Evolutionary conservation across 2,329 filamentous ascomycete genomes (phyloP).

Genomic region (Pestalotiopsis sp.): DNA sequence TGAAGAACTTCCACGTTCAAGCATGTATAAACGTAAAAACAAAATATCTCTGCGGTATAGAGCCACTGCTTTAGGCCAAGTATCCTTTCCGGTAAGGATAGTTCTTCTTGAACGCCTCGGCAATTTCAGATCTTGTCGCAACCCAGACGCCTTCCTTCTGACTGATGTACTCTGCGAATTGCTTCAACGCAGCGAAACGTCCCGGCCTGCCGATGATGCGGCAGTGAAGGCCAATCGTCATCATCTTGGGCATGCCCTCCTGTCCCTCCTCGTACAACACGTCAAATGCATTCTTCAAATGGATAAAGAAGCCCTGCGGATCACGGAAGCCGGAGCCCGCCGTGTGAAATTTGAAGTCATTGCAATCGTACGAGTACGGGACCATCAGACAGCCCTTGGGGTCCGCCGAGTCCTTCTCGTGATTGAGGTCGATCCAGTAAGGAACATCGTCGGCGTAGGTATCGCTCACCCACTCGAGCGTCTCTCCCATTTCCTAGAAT

Average conservation of each 20-base stretch:
- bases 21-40: no score
- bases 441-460: slow-evolving; percentile 58
- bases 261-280: slow-evolving; percentile 54
- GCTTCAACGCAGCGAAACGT: slow-evolving; percentile 50
- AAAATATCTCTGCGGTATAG: no score
- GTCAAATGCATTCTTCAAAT: slow-evolving; percentile 56
- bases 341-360: slow-evolving; percentile 49
- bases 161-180: slow-evolving; percentile 47
- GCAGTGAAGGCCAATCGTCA: slow-evolving; percentile 51
- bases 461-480: slow-evolving; percentile 52
- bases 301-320: slow-evolving; percentile 44
- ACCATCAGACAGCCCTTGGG: slow-evolving; percentile 56
- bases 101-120: slow-evolving; percentile 48
- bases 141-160: slow-evolving; percentile 57
- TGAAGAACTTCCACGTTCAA: no score
- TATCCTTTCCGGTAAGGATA: slow-evolving; percentile 50
- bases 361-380: slow-evolving; percentile 58
- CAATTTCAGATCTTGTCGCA: slow-evolving; percentile 55
- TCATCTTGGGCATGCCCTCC: slow-evolving; percentile 55
- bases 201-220: slow-evolving; percentile 51
- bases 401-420: slow-evolving; percentile 41
- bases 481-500: slow-evolving; percentile 46
- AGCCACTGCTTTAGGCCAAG: slow-evolving; percentile 21
- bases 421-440: slow-evolving; percentile 56
- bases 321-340: slow-evolving; percentile 47